phyloP scores from a whole-genome alignment of 164 flowering plant genomes.

The Houttuynia cordata region DNA sequence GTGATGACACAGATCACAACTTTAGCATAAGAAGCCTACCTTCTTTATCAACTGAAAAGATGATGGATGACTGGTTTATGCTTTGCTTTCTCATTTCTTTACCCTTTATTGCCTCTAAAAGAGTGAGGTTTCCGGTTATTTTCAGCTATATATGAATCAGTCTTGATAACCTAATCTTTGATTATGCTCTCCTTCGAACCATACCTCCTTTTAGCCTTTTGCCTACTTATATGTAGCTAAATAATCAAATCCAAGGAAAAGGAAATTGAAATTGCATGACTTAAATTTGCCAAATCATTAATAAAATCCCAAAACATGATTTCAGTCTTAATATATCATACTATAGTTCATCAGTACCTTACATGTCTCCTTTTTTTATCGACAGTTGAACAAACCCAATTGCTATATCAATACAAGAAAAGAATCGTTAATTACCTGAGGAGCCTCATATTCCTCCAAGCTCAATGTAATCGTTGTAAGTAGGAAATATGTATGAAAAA shows the following conservation, averaged over 20 bases:
- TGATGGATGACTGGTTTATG: background rate
- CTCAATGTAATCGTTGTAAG: background rate
- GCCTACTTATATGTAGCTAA: conserved; percentile 36
- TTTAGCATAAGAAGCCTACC: background rate
- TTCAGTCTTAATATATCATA: too few relatives aligned
- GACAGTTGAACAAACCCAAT: too few relatives aligned
- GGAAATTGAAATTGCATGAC: conserved; percentile 23
- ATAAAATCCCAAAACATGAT: background rate
- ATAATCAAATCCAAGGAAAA: conserved; percentile 96
- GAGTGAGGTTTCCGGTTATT: background rate
- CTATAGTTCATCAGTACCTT: too few relatives aligned
- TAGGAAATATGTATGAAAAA: background rate
- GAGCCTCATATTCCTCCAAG: too few relatives aligned
- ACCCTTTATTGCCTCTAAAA: background rate
- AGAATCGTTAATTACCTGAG: too few relatives aligned
- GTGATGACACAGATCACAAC: background rate
- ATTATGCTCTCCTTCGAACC: background rate
- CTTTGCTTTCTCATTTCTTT: background rate
- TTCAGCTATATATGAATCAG: background rate
- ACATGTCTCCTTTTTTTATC: too few relatives aligned
- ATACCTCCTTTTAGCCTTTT: background rate
- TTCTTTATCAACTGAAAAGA: background rate
- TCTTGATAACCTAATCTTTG: background rate
- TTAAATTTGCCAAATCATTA: background rate
- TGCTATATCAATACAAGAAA: too few relatives aligned